Conservation (phyloP, 1,284 basidiomycete genomes). For the Trametes hirsuta region DNA sequence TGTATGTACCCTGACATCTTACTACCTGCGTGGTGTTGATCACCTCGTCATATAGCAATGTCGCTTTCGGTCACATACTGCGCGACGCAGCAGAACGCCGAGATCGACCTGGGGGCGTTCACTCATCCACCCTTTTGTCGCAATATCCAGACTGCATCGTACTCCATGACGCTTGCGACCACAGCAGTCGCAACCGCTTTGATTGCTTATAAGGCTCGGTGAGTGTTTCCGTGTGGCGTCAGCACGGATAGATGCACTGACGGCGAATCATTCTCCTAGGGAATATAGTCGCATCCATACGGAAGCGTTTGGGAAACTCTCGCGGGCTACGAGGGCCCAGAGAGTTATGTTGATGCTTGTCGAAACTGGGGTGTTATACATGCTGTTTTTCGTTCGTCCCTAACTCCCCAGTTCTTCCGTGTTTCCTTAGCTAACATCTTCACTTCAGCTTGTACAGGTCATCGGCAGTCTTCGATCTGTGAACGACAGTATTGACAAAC, state of each 20-base stretch:
- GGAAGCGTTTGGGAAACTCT: constrained; percentile 5
- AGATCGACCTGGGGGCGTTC: constrained; percentile 13
- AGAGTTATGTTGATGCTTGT: constrained; percentile 20
- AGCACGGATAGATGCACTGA: background rate
- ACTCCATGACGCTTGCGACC: constrained; percentile 17
- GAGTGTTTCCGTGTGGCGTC: background rate
- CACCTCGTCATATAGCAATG: background rate
- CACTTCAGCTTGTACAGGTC: background rate
- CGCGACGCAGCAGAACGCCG: constrained; percentile 8
- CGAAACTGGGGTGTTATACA: constrained; percentile 16
- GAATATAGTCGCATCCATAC: constrained; percentile 15
- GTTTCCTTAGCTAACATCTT: background rate
- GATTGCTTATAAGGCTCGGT: constrained; percentile 25
- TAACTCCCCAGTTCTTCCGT: no score
- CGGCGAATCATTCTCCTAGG: background rate
- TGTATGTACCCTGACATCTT: constrained; percentile 1
- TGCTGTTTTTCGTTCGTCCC: constrained; percentile 1
- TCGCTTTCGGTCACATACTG: constrained; percentile 18
- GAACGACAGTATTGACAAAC: no score
- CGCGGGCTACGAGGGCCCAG: constrained; percentile 9
- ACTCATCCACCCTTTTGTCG: constrained; percentile 19
- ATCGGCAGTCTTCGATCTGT: no score
- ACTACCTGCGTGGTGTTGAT: background rate
- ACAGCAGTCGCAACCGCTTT: constrained; percentile 17
- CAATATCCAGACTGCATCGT: constrained; percentile 22